Conservation (phyloP, 805 yeast genomes). For the Cyberlindnera subsufficiens region DNA sequence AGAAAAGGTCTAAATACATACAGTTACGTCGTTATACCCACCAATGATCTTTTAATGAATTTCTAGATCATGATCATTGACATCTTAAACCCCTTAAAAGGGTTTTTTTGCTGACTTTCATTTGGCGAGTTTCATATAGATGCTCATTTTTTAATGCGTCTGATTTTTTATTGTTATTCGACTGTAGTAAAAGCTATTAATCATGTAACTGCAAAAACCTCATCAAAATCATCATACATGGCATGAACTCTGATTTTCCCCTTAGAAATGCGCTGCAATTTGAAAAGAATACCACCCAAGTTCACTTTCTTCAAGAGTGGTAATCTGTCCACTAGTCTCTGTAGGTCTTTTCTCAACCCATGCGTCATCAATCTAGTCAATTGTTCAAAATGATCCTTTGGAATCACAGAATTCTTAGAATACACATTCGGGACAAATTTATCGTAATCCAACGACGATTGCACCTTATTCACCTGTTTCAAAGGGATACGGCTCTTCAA, state of each 20-base stretch:
- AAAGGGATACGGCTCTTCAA: constrained; percentile 21
- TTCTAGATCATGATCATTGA: too few species aligned
- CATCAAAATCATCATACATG: constrained; percentile 22
- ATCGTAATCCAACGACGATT: constrained; percentile 17
- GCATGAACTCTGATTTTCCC: constrained; percentile 12
- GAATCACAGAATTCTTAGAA: constrained; percentile 10
- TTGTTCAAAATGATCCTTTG: constrained; percentile 11
- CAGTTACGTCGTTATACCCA: not conserved
- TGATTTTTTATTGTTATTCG: too few species aligned
- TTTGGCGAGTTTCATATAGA: too few species aligned
- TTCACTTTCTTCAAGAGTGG: constrained; percentile 18
- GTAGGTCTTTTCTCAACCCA: constrained; percentile 16
- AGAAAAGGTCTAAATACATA: constrained; percentile 3
- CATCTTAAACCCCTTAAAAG: too few species aligned
- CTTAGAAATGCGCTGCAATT: constrained; percentile 1
- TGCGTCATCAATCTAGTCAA: constrained; percentile 20
- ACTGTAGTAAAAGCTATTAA: too few species aligned
- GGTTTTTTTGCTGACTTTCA: too few species aligned
- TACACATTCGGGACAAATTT: constrained; percentile 17
- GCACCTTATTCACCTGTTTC: constrained; percentile 21
- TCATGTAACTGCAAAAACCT: constrained; percentile 5
- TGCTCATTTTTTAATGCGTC: too few species aligned
- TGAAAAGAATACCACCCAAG: constrained; percentile 24
- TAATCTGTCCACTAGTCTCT: constrained; percentile 8
- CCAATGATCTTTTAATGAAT: too few species aligned